Percentiles rank a stretch among this genome's conserved stretches.
Conservation (phyloP, 176 grass and related monocot genomes). For the Carex kokanica region DNA sequence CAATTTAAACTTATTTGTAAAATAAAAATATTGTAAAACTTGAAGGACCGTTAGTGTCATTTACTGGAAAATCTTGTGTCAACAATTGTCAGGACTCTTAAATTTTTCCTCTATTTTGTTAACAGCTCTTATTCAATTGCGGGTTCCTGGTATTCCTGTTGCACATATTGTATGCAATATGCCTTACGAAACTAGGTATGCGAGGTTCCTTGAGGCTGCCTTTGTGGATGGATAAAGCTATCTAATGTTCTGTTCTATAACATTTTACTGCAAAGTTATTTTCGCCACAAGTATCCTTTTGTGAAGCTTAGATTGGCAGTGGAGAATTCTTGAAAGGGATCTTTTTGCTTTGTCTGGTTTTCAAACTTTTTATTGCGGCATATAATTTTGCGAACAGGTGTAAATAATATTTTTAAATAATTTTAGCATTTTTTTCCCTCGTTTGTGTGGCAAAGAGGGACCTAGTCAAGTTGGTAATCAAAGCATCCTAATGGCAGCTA, state of each 20-base stretch:
- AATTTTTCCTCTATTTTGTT: neutral
- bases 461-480: neutral
- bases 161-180: slow-evolving; percentile 73
- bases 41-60: neutral
- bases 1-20: neutral
- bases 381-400: neutral
- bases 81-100: neutral
- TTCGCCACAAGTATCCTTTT: neutral
- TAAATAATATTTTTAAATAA: neutral
- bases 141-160: slow-evolving; percentile 85
- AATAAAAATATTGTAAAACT: neutral
- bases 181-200: slow-evolving; percentile 78
- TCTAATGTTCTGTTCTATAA: slow-evolving; percentile 13
- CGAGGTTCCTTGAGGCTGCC: slow-evolving; percentile 60
- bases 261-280: neutral
- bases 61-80: neutral
- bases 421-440: neutral
- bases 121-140: slow-evolving; percentile 82
- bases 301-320: neutral
- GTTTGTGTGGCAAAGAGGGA: neutral
- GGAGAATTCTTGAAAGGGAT: neutral
- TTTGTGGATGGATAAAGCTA: slow-evolving; percentile 62
- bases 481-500: neutral
- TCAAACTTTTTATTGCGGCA: neutral
- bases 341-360: neutral